Percentiles rank a stretch among this genome's conserved stretches.
These are phyloP conservation scores for Sporothrix sp. DNA, from an alignment of 2,329 filamentous ascomycete genomes.

Conservation along the genomic window DNA sequence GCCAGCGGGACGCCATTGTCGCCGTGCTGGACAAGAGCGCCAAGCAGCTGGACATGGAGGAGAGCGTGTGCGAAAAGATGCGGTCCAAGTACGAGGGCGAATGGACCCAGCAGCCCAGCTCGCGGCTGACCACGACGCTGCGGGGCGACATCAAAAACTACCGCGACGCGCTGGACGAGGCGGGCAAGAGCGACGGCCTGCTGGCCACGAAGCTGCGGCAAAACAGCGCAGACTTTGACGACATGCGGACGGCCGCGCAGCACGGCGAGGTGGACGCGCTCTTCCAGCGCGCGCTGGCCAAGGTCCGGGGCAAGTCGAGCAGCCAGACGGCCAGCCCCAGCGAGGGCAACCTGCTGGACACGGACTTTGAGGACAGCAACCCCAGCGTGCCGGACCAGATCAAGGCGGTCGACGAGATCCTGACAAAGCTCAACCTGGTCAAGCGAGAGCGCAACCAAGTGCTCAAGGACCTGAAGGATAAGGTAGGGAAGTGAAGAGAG, in stretches of 20 bases:
- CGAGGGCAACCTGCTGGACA: constrained; percentile 78
- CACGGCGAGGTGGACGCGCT: constrained; percentile 78
- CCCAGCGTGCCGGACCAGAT: constrained; percentile 85
- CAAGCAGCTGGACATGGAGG: constrained; percentile 91
- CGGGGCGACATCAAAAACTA: constrained; percentile 82
- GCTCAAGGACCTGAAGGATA: constrained; percentile 93
- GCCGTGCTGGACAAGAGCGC: constrained; percentile 65
- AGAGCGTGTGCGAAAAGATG: constrained; percentile 99
- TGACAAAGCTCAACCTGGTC: constrained; percentile 84
- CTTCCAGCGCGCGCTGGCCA: constrained; percentile 78
- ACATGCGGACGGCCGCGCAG: constrained; percentile 86
- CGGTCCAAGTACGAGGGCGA: constrained; percentile 90
- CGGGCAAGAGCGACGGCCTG: constrained; percentile 74
- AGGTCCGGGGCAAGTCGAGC: constrained; percentile 56
- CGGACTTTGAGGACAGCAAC: constrained; percentile 74
- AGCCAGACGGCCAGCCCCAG: constrained; percentile 53
- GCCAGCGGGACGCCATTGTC: constrained; percentile 67
- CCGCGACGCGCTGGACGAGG: constrained; percentile 80
- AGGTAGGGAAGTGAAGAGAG: too few species aligned
- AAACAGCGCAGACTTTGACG: constrained; percentile 81
- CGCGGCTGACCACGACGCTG: constrained; percentile 76
- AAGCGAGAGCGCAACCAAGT: constrained; percentile 89
- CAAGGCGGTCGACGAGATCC: constrained; percentile 72
- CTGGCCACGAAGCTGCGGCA: constrained; percentile 75
- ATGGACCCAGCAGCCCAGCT: constrained; percentile 96